Percentiles rank a stretch among this genome's conserved stretches.
phyloP scores from a whole-genome alignment of 768 basidiomycete species.

The Suillus tomentosus region DNA sequence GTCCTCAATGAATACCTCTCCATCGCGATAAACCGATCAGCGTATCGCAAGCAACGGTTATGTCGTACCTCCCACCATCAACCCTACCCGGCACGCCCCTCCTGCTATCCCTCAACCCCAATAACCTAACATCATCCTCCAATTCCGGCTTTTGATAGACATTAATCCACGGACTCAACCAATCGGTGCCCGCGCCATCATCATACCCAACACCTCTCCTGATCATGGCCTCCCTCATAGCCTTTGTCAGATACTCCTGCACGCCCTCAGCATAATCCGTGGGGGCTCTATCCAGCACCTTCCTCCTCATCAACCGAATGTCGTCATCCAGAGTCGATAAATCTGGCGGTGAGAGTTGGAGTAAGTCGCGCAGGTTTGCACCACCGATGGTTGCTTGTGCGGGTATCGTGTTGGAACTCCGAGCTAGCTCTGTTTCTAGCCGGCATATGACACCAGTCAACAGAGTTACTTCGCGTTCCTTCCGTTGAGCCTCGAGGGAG shows the following conservation, averaged over 20 bases:
- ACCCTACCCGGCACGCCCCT: not conserved
- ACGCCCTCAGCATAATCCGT: not conserved
- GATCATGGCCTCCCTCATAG: constrained; percentile 5
- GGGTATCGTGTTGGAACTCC: not conserved
- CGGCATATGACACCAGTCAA: constrained; percentile 3
- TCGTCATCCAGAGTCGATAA: not conserved
- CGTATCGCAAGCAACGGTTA: constrained; percentile 4
- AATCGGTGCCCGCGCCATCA: not conserved
- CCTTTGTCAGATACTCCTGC: not conserved
- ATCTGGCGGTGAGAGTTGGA: not conserved
- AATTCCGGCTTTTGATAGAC: not conserved
- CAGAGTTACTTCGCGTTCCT: not conserved
- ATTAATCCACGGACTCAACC: not conserved
- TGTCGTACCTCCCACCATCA: not conserved
- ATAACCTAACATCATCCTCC: constrained; percentile 5
- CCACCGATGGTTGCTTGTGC: not conserved
- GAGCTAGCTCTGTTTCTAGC: not conserved
- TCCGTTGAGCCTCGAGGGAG: constrained; percentile 4
- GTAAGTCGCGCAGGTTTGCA: not conserved
- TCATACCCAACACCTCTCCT: not conserved
- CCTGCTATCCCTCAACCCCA: constrained; percentile 1
- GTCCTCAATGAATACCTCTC: not conserved
- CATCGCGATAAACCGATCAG: constrained; percentile 4
- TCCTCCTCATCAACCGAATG: constrained; percentile 5
- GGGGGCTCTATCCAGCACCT: not conserved